Percentiles rank a stretch among this genome's conserved stretches.
These are phyloP conservation scores for Fusarium sp. DNA, from an alignment of 2,329 filamentous ascomycete species.

Conservation along the genomic window DNA sequence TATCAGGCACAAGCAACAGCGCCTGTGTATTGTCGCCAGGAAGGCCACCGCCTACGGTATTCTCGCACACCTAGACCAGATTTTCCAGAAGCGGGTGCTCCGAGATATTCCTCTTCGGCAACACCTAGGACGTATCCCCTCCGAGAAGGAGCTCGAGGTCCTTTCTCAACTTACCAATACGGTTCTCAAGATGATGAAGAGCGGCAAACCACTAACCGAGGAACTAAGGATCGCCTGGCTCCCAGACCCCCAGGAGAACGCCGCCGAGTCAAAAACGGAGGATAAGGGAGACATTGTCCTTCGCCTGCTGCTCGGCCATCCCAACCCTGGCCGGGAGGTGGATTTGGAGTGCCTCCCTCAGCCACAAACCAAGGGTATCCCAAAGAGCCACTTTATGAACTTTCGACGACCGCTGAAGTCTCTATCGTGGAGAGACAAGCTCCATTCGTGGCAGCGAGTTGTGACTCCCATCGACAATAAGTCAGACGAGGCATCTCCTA, in stretches of 20 bases:
- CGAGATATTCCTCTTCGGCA: conserved; percentile 41
- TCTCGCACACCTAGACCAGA: conserved; percentile 52
- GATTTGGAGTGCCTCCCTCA: conserved; percentile 39
- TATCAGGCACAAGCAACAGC: conserved; percentile 28
- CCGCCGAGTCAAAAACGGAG: conserved; percentile 47
- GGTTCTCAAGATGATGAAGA: conserved; percentile 35
- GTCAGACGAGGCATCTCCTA: background rate
- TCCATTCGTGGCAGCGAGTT: conserved; percentile 48
- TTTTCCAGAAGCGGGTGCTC: conserved; percentile 43
- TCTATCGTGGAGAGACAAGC: conserved; percentile 52
- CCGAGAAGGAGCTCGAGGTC: conserved; percentile 41
- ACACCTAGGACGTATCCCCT: conserved; percentile 34
- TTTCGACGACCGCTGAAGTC: conserved; percentile 48
- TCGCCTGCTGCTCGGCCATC: conserved; percentile 56
- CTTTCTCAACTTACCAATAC: conserved; percentile 52
- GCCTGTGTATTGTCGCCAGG: conserved; percentile 47
- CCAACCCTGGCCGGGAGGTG: conserved; percentile 3
- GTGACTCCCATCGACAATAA: conserved; percentile 35
- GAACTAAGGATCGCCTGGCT: conserved; percentile 58
- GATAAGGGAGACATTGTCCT: conserved; percentile 58
- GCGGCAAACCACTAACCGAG: conserved; percentile 43
- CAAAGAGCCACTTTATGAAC: conserved; percentile 29
- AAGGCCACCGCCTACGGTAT: conserved; percentile 47
- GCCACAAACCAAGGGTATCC: background rate
- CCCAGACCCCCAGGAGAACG: conserved; percentile 40